Evolutionary conservation across 2,329 filamentous ascomycete genomes (phyloP), one percentile per base, ranked within the genome.

Genomic region (Monosporascus sp.): DNA sequence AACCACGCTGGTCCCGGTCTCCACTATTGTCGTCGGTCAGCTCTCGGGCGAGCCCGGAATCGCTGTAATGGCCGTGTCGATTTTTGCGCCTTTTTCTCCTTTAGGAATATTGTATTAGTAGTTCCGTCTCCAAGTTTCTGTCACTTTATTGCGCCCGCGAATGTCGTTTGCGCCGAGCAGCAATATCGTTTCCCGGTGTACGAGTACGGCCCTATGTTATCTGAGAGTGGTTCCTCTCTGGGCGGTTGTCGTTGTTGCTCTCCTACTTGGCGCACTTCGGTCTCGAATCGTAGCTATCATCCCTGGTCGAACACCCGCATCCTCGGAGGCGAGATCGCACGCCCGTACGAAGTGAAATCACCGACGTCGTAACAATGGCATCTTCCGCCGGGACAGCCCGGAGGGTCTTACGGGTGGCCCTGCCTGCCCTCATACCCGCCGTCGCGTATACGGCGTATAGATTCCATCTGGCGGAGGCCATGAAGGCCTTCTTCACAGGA

Each of bases 401-500:
- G 31, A 58, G 55, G 22, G 46, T 60, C 46, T 38, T 62, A 17
- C 57, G 55, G 43, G 37, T 65, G 24, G 60, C 59, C n/a, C 61
- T 61, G 22, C 74, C 76, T 26, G 64, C 77, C 41, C 60, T 80
- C 41, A 54, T 76, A 49, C 76, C 78, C 1, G 63, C 74, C 15
- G 62, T 74, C 18, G 78, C 74, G 18, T 82, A 80, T 61, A 75
- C 73, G 2, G 72, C 75, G 2, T 74, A 72, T 54, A 72, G 73
- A 53, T 63, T 76, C 54, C 69, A 80, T 61, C 77, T 75, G 69
- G 58, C 61, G 17, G 57, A 57, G 2, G 55, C 72, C 22, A 55
- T 76, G 11, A 64, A 66, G 50, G 59, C 69, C 28, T 83, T 82
- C 63, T 67, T 79, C 55, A 81, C 77, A 0, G 81, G 80, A 0